These are phyloP conservation scores for Podospora bellae-mahoneyi DNA, from an alignment of 495 filamentous ascomycete genomes.

Conservation along the genomic window DNA sequence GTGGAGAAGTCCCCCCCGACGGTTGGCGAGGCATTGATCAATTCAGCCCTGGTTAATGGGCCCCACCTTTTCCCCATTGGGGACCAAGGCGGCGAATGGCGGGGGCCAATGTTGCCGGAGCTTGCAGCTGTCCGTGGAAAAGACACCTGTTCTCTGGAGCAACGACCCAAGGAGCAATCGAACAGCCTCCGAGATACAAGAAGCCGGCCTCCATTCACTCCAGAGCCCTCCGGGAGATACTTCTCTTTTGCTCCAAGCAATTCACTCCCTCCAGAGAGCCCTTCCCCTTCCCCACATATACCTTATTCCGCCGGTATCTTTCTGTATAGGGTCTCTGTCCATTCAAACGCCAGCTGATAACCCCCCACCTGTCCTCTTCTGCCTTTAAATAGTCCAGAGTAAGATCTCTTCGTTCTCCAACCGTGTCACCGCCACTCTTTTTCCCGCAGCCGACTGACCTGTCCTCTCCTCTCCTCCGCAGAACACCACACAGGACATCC, in stretches of 20 bases:
- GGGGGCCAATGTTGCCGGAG: slow-evolving; percentile 17
- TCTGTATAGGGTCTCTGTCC: slow-evolving; percentile 18
- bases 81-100: slow-evolving; percentile 11
- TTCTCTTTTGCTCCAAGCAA: slow-evolving; percentile 2
- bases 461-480: slow-evolving; percentile 3
- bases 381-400: slow-evolving; percentile 30
- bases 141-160: slow-evolving; percentile 36
- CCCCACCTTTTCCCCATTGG: slow-evolving; percentile 16
- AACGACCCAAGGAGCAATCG: slow-evolving; percentile 26
- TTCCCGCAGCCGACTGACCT: slow-evolving; percentile 1
- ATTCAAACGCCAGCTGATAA: not conserved
- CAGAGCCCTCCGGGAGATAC: slow-evolving; percentile 7
- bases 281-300: slow-evolving; percentile 6
- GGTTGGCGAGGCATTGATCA: slow-evolving; percentile 8
- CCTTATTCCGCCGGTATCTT: slow-evolving; percentile 16
- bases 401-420: slow-evolving; percentile 13
- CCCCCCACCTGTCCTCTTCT: slow-evolving; percentile 19
- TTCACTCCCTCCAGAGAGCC: slow-evolving; percentile 5
- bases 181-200: slow-evolving; percentile 26
- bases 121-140: slow-evolving; percentile 20
- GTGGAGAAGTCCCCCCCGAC: not conserved
- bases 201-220: slow-evolving; percentile 19
- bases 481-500: not conserved
- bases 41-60: slow-evolving; percentile 9
- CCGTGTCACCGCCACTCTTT: not conserved